phyloP scores from a whole-genome alignment of 2,329 filamentous ascomycete genomes.

The Parasarocladium wereldwijsianum region DNA sequence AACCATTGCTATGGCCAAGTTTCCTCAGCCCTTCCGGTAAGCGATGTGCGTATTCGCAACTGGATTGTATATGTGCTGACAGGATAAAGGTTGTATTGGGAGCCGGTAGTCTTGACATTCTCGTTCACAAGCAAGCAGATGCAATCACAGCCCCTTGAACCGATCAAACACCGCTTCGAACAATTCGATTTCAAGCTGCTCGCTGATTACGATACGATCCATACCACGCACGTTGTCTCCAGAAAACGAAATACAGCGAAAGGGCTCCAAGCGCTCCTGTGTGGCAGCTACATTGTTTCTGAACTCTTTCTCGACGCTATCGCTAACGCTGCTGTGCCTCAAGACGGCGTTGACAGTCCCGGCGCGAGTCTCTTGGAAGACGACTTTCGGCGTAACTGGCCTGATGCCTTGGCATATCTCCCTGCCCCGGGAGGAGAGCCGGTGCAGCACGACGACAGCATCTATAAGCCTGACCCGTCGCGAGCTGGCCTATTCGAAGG shows the following conservation, averaged over 20 bases:
- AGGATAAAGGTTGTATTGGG: conserved; percentile 56
- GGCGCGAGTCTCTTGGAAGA: conserved; percentile 47
- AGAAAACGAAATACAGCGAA: conserved; percentile 83
- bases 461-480: conserved; percentile 53
- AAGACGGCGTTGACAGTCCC: conserved; percentile 30
- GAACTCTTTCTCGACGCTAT: conserved; percentile 61
- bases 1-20: conserved; percentile 58
- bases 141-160: conserved; percentile 48
- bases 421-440: conserved; percentile 67
- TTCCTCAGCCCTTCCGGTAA: conserved; percentile 46
- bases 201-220: conserved; percentile 50
- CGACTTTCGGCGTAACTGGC: conserved; percentile 71
- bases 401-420: conserved; percentile 54
- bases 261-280: conserved; percentile 73
- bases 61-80: conserved; percentile 6
- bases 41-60: conserved; percentile 1
- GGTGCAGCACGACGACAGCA: conserved; percentile 47
- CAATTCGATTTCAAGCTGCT: conserved; percentile 80
- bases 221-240: conserved; percentile 78
- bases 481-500: conserved; percentile 66
- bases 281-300: conserved; percentile 64
- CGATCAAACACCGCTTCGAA: conserved; percentile 54
- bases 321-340: conserved; percentile 38
- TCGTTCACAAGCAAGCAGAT: conserved; percentile 59
- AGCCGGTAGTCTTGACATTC: conserved; percentile 67